Conservation (phyloP, 2,329 filamentous ascomycete species). For the Hortaea werneckii region DNA sequence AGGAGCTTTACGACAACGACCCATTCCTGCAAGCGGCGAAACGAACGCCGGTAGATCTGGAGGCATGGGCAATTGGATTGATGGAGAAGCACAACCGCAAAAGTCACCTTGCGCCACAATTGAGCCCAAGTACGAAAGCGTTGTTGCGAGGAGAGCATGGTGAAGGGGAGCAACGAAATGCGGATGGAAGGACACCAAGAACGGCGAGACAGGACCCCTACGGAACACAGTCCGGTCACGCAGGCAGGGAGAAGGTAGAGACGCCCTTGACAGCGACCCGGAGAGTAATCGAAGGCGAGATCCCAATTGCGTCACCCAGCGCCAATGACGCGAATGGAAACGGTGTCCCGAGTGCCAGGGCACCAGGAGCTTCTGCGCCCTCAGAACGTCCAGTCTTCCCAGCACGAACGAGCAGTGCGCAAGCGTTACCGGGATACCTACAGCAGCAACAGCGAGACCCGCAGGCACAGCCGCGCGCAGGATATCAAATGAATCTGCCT, state of each 20-base stretch:
- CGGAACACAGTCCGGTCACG: background rate
- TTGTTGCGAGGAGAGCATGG: constrained; percentile 46
- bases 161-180: constrained; percentile 8
- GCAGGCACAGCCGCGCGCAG: constrained; percentile 6
- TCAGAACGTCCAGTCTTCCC: constrained; percentile 32
- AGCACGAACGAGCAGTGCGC: constrained; percentile 33
- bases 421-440: constrained; percentile 18
- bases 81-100: constrained; percentile 95
- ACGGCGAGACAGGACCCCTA: background rate
- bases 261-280: background rate
- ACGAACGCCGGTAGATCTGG: constrained; percentile 85
- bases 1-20: constrained; percentile 87
- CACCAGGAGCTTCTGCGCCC: background rate
- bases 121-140: constrained; percentile 68
- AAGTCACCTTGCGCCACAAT: constrained; percentile 75
- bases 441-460: constrained; percentile 3
- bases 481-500: constrained; percentile 32
- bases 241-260: background rate
- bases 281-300: constrained; percentile 11
- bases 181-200: constrained; percentile 4
- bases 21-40: constrained; percentile 94
- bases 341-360: background rate
- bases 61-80: constrained; percentile 86
- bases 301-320: constrained; percentile 15
- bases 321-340: constrained; percentile 7